phyloP scores from a whole-genome alignment of 106 monocot genomes.

The Agapanthus africanus region DNA sequence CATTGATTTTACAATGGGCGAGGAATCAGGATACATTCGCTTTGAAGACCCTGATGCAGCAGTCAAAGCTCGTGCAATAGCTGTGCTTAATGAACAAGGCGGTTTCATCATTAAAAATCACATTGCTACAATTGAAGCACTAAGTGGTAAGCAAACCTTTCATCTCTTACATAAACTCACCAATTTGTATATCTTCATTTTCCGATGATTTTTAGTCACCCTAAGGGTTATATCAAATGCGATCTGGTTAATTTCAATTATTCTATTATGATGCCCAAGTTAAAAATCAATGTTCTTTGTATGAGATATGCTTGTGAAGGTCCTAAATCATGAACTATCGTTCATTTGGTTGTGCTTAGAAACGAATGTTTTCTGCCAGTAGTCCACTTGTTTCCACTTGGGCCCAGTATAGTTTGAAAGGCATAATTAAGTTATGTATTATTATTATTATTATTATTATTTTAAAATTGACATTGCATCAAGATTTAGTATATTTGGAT shows the following conservation, averaged over 20 bases:
- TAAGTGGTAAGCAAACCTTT: neutral
- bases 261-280: neutral
- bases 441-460: slow-evolving; percentile 1
- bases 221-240: neutral
- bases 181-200: neutral
- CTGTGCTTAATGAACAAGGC: slow-evolving; percentile 57
- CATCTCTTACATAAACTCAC: neutral
- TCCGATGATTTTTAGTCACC: neutral
- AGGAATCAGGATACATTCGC: slow-evolving; percentile 69
- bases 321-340: neutral
- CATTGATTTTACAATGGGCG: slow-evolving; percentile 72
- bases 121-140: slow-evolving; percentile 11
- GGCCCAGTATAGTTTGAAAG: too few relatives aligned
- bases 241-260: neutral
- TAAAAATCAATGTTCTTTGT: neutral
- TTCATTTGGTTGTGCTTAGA: neutral
- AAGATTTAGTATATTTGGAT: neutral
- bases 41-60: slow-evolving; percentile 80
- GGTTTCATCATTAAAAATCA: slow-evolving; percentile 40
- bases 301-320: neutral
- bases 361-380: neutral
- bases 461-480: neutral
- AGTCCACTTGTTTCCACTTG: too few relatives aligned
- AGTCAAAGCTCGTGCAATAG: slow-evolving; percentile 65
- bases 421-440: too few relatives aligned